A percentile compares a stretch with the other conserved stretches of the same genome.
These are phyloP conservation scores for Podospora pseudocomata DNA, from an alignment of 495 filamentous ascomycete species.

Conservation along the genomic window DNA sequence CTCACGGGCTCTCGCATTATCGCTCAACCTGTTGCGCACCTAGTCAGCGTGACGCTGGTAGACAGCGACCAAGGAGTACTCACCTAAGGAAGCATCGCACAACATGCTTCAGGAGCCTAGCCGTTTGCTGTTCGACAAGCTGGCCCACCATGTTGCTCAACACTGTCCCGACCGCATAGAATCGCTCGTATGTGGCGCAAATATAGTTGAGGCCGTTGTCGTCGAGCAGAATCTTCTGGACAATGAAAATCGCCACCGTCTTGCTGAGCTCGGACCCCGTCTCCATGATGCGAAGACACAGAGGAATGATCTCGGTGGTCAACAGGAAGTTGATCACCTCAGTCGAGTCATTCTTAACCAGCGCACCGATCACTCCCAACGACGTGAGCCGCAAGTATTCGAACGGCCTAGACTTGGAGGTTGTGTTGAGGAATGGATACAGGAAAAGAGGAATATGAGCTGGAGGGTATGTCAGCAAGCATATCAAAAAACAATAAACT, in stretches of 20 bases:
- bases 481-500: not conserved
- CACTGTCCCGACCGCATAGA: slow-evolving; percentile 97
- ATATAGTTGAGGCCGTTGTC: slow-evolving; percentile 98
- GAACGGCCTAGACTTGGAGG: slow-evolving; percentile 95
- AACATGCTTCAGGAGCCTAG: slow-evolving; percentile 93
- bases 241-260: slow-evolving; percentile 99
- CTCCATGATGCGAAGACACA: slow-evolving; percentile 99
- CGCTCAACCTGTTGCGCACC: slow-evolving; percentile 63
- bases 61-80: slow-evolving; percentile 31
- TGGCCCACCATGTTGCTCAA: slow-evolving; percentile 98
- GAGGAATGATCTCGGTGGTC: slow-evolving; percentile 96
- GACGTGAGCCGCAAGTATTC: slow-evolving; percentile 97
- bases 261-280: slow-evolving; percentile 98
- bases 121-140: slow-evolving; percentile 95
- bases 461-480: slow-evolving; percentile 36
- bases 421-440: slow-evolving; percentile 98
- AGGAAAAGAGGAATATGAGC: slow-evolving; percentile 99
- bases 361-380: slow-evolving; percentile 93
- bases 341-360: slow-evolving; percentile 98
- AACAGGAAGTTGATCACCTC: slow-evolving; percentile 99
- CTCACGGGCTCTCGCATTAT: slow-evolving; percentile 94
- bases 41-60: not conserved
- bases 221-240: slow-evolving; percentile 98
- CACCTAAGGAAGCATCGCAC: slow-evolving; percentile 95
- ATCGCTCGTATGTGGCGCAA: slow-evolving; percentile 98